Conservation (phyloP, 2,329 filamentous ascomycete species). For the Cladosporium velox region DNA sequence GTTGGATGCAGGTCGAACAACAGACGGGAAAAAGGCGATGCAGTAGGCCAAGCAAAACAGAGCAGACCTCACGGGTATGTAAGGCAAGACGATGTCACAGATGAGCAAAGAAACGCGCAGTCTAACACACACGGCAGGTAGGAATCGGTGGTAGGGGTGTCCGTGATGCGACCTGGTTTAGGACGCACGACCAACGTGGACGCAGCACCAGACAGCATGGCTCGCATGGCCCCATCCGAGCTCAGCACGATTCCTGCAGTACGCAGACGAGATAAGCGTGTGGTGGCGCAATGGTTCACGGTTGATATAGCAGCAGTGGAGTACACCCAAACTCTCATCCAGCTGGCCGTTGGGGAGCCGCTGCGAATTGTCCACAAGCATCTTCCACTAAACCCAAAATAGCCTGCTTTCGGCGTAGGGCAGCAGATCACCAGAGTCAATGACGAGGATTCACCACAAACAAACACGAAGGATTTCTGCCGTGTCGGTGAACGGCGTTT, state of each 20-base stretch:
- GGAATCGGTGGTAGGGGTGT: conserved; percentile 14
- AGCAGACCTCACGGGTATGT: conserved; percentile 1
- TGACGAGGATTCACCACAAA: conserved; percentile 13
- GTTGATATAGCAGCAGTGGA: conserved; percentile 13
- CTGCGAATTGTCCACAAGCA: conserved; percentile 8
- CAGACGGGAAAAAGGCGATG: background rate
- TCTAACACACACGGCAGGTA: conserved; percentile 2
- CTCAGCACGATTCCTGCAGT: background rate
- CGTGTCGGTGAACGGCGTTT: conserved; percentile 11
- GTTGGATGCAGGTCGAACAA: conserved; percentile 1
- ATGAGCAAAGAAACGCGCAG: background rate
- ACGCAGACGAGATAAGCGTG: background rate
- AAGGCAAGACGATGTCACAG: conserved; percentile 5
- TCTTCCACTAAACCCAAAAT: background rate
- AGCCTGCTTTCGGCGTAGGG: background rate
- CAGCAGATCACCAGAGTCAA: conserved; percentile 8
- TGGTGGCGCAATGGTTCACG: background rate
- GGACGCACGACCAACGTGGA: conserved; percentile 4
- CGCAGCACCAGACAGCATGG: conserved; percentile 10
- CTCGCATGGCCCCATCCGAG: conserved; percentile 1
- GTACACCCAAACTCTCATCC: conserved; percentile 8
- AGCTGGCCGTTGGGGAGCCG: conserved; percentile 18
- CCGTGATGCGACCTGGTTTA: conserved; percentile 11
- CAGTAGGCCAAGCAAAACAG: conserved; percentile 18
- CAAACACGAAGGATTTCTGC: background rate